Percentiles rank a stretch among this genome's conserved stretches.
Conservation (phyloP, 306 rosid genomes). For the Cicer arietinum region DNA sequence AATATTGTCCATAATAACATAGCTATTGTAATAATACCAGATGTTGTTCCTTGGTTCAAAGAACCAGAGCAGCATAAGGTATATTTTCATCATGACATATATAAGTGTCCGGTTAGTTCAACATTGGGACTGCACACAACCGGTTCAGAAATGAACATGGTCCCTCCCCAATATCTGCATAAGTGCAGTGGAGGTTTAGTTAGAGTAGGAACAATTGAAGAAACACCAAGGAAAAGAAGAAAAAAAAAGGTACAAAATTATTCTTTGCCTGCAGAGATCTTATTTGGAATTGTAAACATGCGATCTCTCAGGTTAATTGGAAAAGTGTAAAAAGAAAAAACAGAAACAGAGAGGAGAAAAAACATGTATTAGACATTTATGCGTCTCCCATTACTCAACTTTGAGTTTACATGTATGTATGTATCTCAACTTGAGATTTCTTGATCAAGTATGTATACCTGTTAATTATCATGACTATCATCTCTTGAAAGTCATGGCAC, state of each 20-base stretch:
- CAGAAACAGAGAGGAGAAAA: slow-evolving; percentile 19
- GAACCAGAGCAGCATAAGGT: slow-evolving; percentile 64
- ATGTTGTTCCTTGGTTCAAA: slow-evolving; percentile 70
- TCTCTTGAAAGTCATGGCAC: not conserved
- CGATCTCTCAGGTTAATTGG: slow-evolving; percentile 76
- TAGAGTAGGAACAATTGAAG: slow-evolving; percentile 63
- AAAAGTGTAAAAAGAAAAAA: slow-evolving; percentile 50
- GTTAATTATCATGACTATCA: slow-evolving; percentile 13
- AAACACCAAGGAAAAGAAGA: slow-evolving; percentile 46
- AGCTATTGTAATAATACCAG: slow-evolving; percentile 55
- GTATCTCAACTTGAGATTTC: slow-evolving; percentile 38
- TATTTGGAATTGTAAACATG: slow-evolving; percentile 73
- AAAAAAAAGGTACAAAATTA: slow-evolving; percentile 47
- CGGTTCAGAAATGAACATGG: slow-evolving; percentile 51
- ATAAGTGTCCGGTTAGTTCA: slow-evolving; percentile 72
- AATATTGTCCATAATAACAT: slow-evolving; percentile 50
- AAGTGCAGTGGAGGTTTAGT: slow-evolving; percentile 71
- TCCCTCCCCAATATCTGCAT: slow-evolving; percentile 60
- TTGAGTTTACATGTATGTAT: not conserved
- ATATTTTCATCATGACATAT: slow-evolving; percentile 43
- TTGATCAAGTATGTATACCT: slow-evolving; percentile 5
- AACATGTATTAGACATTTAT: slow-evolving; percentile 30
- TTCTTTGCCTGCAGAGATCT: slow-evolving; percentile 68
- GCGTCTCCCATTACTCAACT: slow-evolving; percentile 33
- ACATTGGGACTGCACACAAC: slow-evolving; percentile 74